A percentile compares a stretch with the other conserved stretches of the same genome.
Evolutionary conservation across 495 filamentous ascomycete species (phyloP).

Genomic region (Podospora bellae-mahoneyi): DNA sequence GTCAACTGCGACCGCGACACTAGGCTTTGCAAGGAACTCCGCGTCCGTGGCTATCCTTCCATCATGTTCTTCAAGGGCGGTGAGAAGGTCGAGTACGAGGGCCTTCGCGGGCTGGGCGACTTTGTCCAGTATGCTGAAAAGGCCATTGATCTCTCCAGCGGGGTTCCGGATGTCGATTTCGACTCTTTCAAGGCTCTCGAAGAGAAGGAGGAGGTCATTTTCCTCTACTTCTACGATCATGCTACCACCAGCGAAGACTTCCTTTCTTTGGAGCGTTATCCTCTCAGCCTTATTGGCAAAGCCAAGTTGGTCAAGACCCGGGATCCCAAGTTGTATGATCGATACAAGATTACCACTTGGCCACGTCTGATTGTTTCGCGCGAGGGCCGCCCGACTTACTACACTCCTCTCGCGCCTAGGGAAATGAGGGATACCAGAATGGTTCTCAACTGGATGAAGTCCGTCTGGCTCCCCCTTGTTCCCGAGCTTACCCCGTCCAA

Average conservation of each 20-base stretch:
- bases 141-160: slow-evolving; percentile 71
- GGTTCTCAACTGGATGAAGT: slow-evolving; percentile 89
- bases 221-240: slow-evolving; percentile 94
- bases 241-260: slow-evolving; percentile 93
- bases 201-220: slow-evolving; percentile 90
- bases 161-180: slow-evolving; percentile 74
- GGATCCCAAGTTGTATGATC: slow-evolving; percentile 63
- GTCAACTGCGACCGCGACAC: slow-evolving; percentile 88
- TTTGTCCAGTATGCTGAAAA: slow-evolving; percentile 82
- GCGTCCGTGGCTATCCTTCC: slow-evolving; percentile 75
- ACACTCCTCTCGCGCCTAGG: slow-evolving; percentile 73
- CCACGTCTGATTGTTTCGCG: slow-evolving; percentile 85
- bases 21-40: slow-evolving; percentile 84
- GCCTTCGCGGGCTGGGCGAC: slow-evolving; percentile 88
- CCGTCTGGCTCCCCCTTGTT: slow-evolving; percentile 95
- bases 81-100: slow-evolving; percentile 88
- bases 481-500: slow-evolving; percentile 91
- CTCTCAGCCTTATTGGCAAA: slow-evolving; percentile 82
- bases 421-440: slow-evolving; percentile 84
- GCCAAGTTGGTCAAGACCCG: slow-evolving; percentile 88
- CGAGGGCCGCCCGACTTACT: slow-evolving; percentile 85
- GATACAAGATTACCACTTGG: slow-evolving; percentile 95
- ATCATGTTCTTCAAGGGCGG: slow-evolving; percentile 91
- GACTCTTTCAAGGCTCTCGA: slow-evolving; percentile 78
- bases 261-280: slow-evolving; percentile 76